Base-by-base conservation (phyloP, 177 flowering plant species). In the Vitis hybrid region DNA sequence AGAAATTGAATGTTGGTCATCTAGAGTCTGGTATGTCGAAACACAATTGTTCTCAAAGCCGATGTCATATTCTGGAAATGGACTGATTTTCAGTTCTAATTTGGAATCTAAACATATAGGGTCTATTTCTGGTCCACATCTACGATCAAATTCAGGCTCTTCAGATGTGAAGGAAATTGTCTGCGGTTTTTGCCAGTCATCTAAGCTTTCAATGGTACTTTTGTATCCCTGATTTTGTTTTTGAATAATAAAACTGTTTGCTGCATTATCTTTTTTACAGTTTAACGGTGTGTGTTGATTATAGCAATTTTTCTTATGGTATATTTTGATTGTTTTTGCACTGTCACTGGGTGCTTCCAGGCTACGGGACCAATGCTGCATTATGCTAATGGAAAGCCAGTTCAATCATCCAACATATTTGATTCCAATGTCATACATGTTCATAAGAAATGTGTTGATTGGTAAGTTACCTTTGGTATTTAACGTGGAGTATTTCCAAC, bases 121-220 rank as follows among this genome's bases (percentile, higher is more conserved):
- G 31, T 29, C 31, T 29, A 29, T 15, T 58, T 31, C 75, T 66
- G 71, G 51, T 79, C 60, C 51, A 65, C 61, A 29, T 7, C 57
- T 60, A 62, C 67, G 70, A 48, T n/a, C 19, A 31, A 45, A 11
- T n/a, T 62, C 76, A 39, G 70, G 72, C 64, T 33, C 55, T 51
- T 19, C 67, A 9, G 19, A 53, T 71, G 51, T 20, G 45, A 60
- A 51, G 50, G 64, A 68, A 65, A 56, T 60, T 56, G 29, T 66
- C 51, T 94, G 98, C 86, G 93, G 84, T 49, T 89, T 94, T 78
- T 94, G 98, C 79, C 96, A 89, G 72, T 78, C 89, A 59, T 82
- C 84, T n/a, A 75, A 65, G 65, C 48, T 78, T 16, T 75, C 92
- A 56, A 82, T 89, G 88, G 98, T 90, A 60, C 79, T 66, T 58